Evolutionary conservation across 176 grass and related monocot species (phyloP).

Genomic region (Elaeis guineensis): DNA sequence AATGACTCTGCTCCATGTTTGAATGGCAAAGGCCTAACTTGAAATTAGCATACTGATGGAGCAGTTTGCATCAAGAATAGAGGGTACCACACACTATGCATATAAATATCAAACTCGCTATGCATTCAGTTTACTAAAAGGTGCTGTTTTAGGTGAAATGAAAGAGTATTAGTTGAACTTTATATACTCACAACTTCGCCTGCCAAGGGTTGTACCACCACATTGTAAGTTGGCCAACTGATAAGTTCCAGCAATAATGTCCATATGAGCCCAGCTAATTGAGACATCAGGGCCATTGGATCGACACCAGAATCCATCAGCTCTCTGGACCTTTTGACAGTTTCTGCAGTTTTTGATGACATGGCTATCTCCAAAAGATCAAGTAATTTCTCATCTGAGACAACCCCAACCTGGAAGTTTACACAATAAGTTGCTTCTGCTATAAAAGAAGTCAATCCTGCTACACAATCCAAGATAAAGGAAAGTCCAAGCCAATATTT

Average conservation of each 20-base stretch:
- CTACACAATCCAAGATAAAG: no score
- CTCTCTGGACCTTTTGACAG: conserved; percentile 7
- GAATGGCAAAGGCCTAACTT: no score
- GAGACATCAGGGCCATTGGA: conserved; percentile 8
- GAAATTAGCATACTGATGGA: no score
- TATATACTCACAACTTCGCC: conserved; percentile 67
- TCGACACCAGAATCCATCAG: conserved; percentile 5
- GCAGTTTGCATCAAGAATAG: no score
- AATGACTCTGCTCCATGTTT: no score
- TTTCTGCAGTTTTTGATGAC: conserved; percentile 5
- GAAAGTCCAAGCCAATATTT: no score
- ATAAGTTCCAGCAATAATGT: conserved; percentile 6
- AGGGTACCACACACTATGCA: no score
- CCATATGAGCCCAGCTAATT: conserved; percentile 5
- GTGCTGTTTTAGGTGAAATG: no score
- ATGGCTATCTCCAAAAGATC: conserved; percentile 5
- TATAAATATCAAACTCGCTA: no score
- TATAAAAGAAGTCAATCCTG: background rate
- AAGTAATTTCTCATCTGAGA: conserved; percentile 1
- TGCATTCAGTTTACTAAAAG: no score
- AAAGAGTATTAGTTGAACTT: no score
- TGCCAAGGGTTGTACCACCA: conserved; percentile 21
- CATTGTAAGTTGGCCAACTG: background rate
- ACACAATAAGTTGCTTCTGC: background rate
- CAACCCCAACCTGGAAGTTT: conserved; percentile 7